Evolutionary conservation across 768 basidiomycete genomes (phyloP).

Genomic region (Amanita brunnescens): DNA sequence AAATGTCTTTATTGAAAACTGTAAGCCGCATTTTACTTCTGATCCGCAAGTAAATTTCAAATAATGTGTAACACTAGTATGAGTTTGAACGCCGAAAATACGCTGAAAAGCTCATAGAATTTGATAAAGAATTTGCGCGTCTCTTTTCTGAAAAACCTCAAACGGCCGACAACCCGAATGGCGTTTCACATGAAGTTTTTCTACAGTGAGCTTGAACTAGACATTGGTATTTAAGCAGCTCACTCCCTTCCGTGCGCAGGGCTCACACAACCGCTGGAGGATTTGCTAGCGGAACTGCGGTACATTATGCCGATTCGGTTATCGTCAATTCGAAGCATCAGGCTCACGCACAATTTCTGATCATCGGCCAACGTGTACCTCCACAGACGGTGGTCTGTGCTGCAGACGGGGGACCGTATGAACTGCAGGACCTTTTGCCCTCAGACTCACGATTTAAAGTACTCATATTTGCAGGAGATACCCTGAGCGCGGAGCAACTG

Average conservation of each 20-base stretch:
- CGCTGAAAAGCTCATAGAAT: conserved; percentile 64
- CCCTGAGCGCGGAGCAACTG: conserved; percentile 3
- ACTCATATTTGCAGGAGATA: conserved; percentile 44
- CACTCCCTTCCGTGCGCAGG: conserved; percentile 17
- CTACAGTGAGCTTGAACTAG: conserved; percentile 21
- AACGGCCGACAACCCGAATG: conserved; percentile 34
- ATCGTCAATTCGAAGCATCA: conserved; percentile 33
- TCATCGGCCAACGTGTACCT: conserved; percentile 43
- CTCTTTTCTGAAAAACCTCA: conserved; percentile 65
- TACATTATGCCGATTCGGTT: conserved; percentile 40
- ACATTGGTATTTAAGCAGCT: not conserved
- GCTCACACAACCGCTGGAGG: conserved; percentile 45
- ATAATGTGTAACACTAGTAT: conserved; percentile 34
- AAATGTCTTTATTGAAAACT: conserved; percentile 38
- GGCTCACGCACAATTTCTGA: conserved; percentile 28
- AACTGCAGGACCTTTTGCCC: conserved; percentile 46
- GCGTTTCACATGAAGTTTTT: conserved; percentile 47
- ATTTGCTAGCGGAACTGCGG: conserved; percentile 47
- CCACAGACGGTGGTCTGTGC: conserved; percentile 41
- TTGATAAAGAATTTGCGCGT: conserved; percentile 55
- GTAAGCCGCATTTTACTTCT: conserved; percentile 22
- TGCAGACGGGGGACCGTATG: conserved; percentile 39
- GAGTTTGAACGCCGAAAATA: conserved; percentile 59
- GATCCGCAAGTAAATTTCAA: not conserved
- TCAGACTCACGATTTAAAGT: conserved; percentile 48